phyloP scores from a whole-genome alignment of 1,139 yeast species.

The Kazachstania sp. region DNA sequence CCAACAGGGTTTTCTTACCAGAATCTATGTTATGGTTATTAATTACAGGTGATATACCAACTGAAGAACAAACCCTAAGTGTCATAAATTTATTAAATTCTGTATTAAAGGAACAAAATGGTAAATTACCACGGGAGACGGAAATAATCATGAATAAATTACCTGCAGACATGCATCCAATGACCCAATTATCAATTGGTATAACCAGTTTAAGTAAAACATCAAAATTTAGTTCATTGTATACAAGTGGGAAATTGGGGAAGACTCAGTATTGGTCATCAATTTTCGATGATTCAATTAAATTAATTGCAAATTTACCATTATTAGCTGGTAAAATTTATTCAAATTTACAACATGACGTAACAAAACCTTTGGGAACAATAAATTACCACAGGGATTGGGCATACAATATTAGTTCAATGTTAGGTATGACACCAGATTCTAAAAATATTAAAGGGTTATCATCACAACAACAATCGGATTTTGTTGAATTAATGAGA shows the following conservation, averaged over 20 bases:
- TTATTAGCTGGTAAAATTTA: slow-evolving; percentile 89
- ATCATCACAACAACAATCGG: slow-evolving; percentile 19
- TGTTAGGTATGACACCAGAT: slow-evolving; percentile 52
- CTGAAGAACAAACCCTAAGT: slow-evolving; percentile 64
- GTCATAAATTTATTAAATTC: slow-evolving; percentile 58
- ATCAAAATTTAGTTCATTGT: slow-evolving; percentile 84
- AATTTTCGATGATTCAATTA: slow-evolving; percentile 84
- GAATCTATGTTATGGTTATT: slow-evolving; percentile 91
- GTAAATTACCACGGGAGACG: slow-evolving; percentile 72
- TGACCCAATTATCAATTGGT: slow-evolving; percentile 95
- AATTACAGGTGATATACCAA: slow-evolving; percentile 84
- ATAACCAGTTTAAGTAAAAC: slow-evolving; percentile 86
- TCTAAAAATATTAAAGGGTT: slow-evolving; percentile 48
- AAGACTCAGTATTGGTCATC: slow-evolving; percentile 88
- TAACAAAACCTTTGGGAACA: slow-evolving; percentile 59
- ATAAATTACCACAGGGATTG: slow-evolving; percentile 70
- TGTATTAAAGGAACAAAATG: slow-evolving; percentile 12
- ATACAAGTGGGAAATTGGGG: slow-evolving; percentile 70
- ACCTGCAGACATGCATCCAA: slow-evolving; percentile 87
- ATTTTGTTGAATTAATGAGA: slow-evolving; percentile 81
- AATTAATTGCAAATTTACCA: slow-evolving; percentile 86
- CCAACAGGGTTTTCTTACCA: slow-evolving; percentile 67
- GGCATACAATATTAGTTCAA: slow-evolving; percentile 76
- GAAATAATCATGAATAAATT: slow-evolving; percentile 73
- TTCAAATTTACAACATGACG: slow-evolving; percentile 66